phyloP scores from a whole-genome alignment of 1,284 basidiomycete genomes.

The Pseudozyma pruni region DNA sequence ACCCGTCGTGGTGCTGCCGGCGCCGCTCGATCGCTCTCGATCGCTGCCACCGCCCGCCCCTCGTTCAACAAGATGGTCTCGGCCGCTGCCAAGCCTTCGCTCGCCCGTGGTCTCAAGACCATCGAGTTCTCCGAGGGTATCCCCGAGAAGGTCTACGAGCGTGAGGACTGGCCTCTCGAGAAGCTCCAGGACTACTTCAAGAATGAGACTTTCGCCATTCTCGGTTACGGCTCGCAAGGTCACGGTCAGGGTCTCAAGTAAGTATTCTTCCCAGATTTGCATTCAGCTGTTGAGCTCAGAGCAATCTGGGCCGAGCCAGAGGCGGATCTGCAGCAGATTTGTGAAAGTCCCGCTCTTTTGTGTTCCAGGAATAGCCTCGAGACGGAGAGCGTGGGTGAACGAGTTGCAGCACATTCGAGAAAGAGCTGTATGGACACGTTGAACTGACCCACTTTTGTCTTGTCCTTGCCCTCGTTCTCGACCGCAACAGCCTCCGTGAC shows the following conservation, averaged over 20 bases:
- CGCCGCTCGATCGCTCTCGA: constrained; percentile 49
- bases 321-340: too few species aligned
- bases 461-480: constrained; percentile 1
- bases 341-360: too few species aligned
- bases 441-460: not conserved
- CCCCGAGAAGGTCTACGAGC: constrained; percentile 96
- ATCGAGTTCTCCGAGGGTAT: constrained; percentile 90
- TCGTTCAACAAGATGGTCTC: constrained; percentile 42
- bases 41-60: constrained; percentile 45
- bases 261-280: constrained; percentile 10
- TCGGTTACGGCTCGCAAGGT: constrained; percentile 92
- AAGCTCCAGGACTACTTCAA: constrained; percentile 97
- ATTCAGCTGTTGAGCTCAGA: not conserved
- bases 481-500: constrained; percentile 78
- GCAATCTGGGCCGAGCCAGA: too few species aligned
- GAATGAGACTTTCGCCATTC: constrained; percentile 94
- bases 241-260: constrained; percentile 95
- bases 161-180: constrained; percentile 95
- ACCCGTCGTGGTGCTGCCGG: constrained; percentile 32
- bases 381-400: too few species aligned
- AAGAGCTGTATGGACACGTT: too few species aligned
- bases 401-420: not conserved
- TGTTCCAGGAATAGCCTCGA: too few species aligned
- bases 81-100: constrained; percentile 45
- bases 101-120: constrained; percentile 82